phyloP scores from a whole-genome alignment of 2,329 filamentous ascomycete genomes.

The Uncinocarpus reesii region DNA sequence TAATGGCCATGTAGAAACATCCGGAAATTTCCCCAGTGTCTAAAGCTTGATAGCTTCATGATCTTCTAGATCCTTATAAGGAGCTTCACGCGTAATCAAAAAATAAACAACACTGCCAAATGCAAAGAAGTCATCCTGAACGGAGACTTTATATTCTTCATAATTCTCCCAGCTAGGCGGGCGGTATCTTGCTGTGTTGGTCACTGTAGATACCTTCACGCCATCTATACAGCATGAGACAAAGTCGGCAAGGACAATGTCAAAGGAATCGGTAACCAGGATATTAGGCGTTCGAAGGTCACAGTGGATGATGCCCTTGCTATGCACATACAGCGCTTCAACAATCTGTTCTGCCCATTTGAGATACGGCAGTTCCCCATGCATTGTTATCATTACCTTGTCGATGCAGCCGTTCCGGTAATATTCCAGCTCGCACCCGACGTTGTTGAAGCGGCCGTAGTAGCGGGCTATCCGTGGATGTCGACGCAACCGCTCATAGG shows the following conservation, averaged over 20 bases:
- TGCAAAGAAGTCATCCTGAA: constrained; percentile 11
- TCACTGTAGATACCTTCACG: constrained; percentile 8
- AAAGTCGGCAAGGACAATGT: constrained; percentile 12
- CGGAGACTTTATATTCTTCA: not conserved
- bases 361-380: constrained; percentile 8
- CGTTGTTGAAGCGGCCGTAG: not conserved
- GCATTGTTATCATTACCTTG: constrained; percentile 3
- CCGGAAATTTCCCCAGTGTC: constrained; percentile 2
- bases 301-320: constrained; percentile 12
- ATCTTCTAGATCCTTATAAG: constrained; percentile 8
- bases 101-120: constrained; percentile 11
- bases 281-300: constrained; percentile 10
- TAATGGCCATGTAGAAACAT: constrained; percentile 7
- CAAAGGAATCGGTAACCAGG: constrained; percentile 7
- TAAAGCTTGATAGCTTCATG: constrained; percentile 12
- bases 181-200: constrained; percentile 3
- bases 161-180: not conserved
- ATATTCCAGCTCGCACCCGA: constrained; percentile 7
- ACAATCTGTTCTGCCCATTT: constrained; percentile 12
- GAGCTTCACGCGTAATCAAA: constrained; percentile 6
- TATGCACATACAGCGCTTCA: constrained; percentile 10
- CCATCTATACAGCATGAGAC: constrained; percentile 9
- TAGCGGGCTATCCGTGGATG: constrained; percentile 10
- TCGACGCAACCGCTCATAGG: constrained; percentile 3
- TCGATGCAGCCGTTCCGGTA: constrained; percentile 10